Base-by-base conservation (phyloP, 306 rosid species). In the Ochetophila trinervis region DNA sequence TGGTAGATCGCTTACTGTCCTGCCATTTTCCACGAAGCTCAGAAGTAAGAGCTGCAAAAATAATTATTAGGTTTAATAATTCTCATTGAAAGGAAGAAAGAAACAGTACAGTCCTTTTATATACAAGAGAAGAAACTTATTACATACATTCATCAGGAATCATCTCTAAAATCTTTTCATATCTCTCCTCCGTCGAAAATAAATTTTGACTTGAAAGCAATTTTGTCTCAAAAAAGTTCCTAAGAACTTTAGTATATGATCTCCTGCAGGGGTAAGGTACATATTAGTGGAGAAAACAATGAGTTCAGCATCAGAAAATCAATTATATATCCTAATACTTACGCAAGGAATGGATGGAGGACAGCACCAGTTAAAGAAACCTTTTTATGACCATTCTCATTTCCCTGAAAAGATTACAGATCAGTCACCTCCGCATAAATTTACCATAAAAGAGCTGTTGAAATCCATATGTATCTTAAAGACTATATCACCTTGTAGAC, bases 21-120 rank as follows among this genome's bases (percentile, higher is more conserved):
- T 93, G 89, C 97, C 96, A 93, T 77, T 71, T 87, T 37, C 95
- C 95, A 56, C 95, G 77, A 45, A 89, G 93, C 76, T 93, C 96
- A 62, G 97, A 82, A 65, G 88, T 71, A 75, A 86, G 32, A 74
- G 97, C 99, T 93, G 94, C 77, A 83, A 75, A 75, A 64, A 34
- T 72, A 79, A 27, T 30, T 72, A 53, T 72, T 22, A 62, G 72
- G 70, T 19, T 7, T 16, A 22, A 53, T 23, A 75, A 74, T 45
- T 55, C 44, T 40, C 45, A 40, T 50, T 34, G 52, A 58, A 75
- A 27, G 32, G 4, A 27, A 27, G 32, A 27, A 27, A 27, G 36
- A 66, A 57, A 20, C 42, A 60, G 48, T 8, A 74, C 10, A 23
- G 17, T 5, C 14, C 53, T 15, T 55, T 0, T 36, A 53, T 34